Base-by-base conservation (phyloP, 2,329 filamentous ascomycete species). In the Trichoderma sp. region DNA sequence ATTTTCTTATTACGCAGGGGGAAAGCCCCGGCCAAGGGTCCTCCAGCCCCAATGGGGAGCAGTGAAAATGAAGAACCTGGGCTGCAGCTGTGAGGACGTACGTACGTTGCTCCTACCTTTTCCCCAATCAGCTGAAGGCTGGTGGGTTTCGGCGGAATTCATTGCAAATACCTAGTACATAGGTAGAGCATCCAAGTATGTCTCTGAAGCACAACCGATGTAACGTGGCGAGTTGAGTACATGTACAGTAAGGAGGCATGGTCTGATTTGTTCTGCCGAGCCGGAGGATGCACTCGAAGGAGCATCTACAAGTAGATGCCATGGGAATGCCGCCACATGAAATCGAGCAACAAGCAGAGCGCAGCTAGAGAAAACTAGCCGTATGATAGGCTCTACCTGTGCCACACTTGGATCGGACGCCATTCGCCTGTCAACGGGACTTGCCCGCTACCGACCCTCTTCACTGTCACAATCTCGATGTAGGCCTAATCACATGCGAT, bases 231-330 rank as follows among this genome's bases (percentile, higher is more conserved):
- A 10, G 7, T n/a, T 63, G 49, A 28, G 39, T 24, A 34, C 32
- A 34, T 34, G 32, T 34, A 11, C 1, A 34, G 10, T 11, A 63
- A 49, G 59, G 37, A 28, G 21, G 2, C 30, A 60, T 63, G 59
- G 59, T 30, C 30, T 63, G 59, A 63, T 63, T 52, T 60, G 46
- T 32, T 39, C 46, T 54, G 46, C 30, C 46, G 30, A 26, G 21
- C 30, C 59, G 28, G 59, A 30, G 13, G 32, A 49, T 26, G 46
- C 32, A 37, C 59, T 63, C 21, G 14, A 37, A 37, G 6, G n/a
- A 54, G 59, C 8, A 63, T 32, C 18, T 49, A 21, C 2, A 49
- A 8, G n/a, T 49, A 26, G 5, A 43, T n/a, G 6, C 7, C 39
- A n/a, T 10, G 39, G 16, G 1, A 43, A n/a, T 16, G 8, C 16